phyloP scores from a whole-genome alignment of 2,329 filamentous ascomycete species.

The Hypoxylon sp. region DNA sequence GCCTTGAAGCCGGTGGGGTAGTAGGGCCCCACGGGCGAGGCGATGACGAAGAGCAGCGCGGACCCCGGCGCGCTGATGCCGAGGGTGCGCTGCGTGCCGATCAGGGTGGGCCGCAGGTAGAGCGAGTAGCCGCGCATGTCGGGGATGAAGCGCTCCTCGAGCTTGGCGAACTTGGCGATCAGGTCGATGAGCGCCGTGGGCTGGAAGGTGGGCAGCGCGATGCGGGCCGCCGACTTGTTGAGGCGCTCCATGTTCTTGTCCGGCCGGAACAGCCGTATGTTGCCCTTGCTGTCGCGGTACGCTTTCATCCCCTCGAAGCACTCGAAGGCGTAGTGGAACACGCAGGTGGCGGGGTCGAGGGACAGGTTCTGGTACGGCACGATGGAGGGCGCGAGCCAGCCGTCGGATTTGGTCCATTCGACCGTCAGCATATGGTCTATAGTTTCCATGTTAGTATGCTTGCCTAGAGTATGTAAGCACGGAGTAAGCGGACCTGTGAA shows the following conservation, averaged over 20 bases:
- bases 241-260: conserved; percentile 96
- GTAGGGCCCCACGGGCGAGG: conserved; percentile 95
- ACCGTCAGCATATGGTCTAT: conserved; percentile 96
- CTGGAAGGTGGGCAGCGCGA: conserved; percentile 91
- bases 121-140: conserved; percentile 88
- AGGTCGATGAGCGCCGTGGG: conserved; percentile 80
- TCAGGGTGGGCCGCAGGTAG: conserved; percentile 96
- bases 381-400: conserved; percentile 87
- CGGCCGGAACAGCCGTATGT: conserved; percentile 89
- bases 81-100: conserved; percentile 94
- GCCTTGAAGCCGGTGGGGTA: conserved; percentile 99
- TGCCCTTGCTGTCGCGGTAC: conserved; percentile 86
- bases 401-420: conserved; percentile 88
- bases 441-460: neutral
- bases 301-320: conserved; percentile 99
- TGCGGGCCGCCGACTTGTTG: conserved; percentile 91
- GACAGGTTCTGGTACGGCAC: conserved; percentile 96
- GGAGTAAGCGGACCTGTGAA: conserved; percentile 79
- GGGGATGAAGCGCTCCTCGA: conserved; percentile 93
- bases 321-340: conserved; percentile 98
- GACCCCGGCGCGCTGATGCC: conserved; percentile 93
- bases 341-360: conserved; percentile 94
- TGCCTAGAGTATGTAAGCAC: neutral
- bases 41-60: conserved; percentile 93
- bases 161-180: conserved; percentile 81